A percentile compares a stretch with the other conserved stretches of the same genome.
Evolutionary conservation across 176 grass and related monocot genomes (phyloP).

Genomic region (Juncus inflexus): DNA sequence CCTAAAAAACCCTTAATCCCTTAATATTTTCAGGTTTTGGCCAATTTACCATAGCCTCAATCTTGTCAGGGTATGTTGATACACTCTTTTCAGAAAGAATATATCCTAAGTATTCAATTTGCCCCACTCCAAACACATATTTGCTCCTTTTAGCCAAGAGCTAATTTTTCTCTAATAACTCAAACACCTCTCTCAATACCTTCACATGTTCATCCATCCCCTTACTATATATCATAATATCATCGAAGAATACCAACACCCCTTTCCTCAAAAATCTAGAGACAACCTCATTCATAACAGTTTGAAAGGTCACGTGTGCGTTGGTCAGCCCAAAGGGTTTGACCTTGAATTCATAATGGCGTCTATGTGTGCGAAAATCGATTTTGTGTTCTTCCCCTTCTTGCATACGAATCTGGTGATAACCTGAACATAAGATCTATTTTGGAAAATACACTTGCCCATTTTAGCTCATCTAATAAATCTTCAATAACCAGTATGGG

Average conservation of each 20-base stretch:
- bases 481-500: not conserved
- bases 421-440: not conserved
- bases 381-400: not conserved
- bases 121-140: not conserved
- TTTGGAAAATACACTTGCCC: not conserved
- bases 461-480: not conserved
- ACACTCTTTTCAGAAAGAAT: not conserved
- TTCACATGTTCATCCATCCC: not conserved
- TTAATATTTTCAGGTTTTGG: constrained; percentile 1
- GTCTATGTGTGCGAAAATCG: not conserved
- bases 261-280: not conserved
- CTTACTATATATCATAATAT: not conserved
- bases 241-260: not conserved
- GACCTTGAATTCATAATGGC: not conserved
- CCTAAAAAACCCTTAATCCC: constrained; percentile 6
- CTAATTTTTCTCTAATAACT: not conserved
- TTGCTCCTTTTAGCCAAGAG: not conserved
- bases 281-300: constrained; percentile 5
- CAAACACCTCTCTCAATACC: not conserved
- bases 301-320: not conserved
- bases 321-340: too few relatives aligned
- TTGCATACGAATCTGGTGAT: not conserved
- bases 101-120: not conserved
- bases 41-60: not conserved
- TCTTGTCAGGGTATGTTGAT: not conserved